Evolutionary conservation across 768 basidiomycete species (phyloP).

Genomic region (Termitomyces sp.): DNA sequence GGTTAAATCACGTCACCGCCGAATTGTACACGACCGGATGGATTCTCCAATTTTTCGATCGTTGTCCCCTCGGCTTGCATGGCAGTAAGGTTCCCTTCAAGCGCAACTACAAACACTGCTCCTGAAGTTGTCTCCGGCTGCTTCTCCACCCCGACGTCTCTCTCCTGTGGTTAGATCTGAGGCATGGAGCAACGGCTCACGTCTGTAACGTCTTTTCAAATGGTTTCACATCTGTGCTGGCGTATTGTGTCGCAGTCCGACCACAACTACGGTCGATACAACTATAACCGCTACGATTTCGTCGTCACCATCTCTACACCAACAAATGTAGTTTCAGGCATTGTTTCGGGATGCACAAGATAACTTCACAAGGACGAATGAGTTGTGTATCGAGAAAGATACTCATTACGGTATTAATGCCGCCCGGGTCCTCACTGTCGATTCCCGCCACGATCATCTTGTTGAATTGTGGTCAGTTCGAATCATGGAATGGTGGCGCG

Average conservation of each 20-base stretch:
- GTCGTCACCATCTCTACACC: not conserved
- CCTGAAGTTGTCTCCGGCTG: conserved; percentile 2
- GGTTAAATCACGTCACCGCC: conserved; percentile 42
- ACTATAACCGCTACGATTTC: not conserved
- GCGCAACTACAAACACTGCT: not conserved
- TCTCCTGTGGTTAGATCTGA: not conserved
- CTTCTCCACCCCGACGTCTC: not conserved
- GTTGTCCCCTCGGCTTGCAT: conserved; percentile 14
- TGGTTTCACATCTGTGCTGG: not conserved
- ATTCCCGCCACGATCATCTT: not conserved
- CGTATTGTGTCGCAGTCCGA: conserved; percentile 5
- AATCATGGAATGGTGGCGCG: conserved; percentile 7
- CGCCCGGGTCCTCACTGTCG: not conserved
- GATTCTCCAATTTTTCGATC: conserved; percentile 40
- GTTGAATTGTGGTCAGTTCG: no score
- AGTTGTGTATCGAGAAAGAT: not conserved
- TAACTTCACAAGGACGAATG: conserved; percentile 6
- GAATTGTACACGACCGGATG: conserved; percentile 46
- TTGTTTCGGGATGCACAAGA: conserved; percentile 1
- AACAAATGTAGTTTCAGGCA: not conserved
- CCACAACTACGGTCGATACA: not conserved
- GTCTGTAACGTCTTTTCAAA: conserved; percentile 2
- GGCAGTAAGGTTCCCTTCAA: no score
- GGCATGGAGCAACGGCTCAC: conserved; percentile 1
- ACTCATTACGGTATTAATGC: not conserved